phyloP scores from a whole-genome alignment of 352 stramenopile species.

The Thalassiosira allenii region DNA sequence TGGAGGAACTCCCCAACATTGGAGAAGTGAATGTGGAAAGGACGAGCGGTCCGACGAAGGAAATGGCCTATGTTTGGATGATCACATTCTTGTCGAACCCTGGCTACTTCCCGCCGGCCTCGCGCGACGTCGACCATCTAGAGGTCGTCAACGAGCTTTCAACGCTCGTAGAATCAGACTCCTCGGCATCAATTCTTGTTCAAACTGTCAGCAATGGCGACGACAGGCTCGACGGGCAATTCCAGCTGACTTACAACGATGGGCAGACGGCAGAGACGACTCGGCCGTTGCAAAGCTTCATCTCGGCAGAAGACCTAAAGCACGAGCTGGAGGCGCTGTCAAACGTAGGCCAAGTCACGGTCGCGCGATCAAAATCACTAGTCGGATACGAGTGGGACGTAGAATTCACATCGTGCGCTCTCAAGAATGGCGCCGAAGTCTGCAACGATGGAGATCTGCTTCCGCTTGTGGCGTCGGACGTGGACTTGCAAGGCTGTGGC shows the following conservation, averaged over 20 bases:
- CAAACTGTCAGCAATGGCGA: conserved; percentile 43
- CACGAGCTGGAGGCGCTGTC: conserved; percentile 90
- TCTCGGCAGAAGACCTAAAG: conserved; percentile 92
- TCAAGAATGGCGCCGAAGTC: conserved; percentile 73
- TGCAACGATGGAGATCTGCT: conserved; percentile 92
- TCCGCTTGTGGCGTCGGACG: conserved; percentile 69
- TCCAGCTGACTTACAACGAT: conserved; percentile 68
- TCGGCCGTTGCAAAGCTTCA: conserved; percentile 90
- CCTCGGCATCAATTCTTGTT: conserved; percentile 41
- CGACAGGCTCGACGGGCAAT: conserved; percentile 69
- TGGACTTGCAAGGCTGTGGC: conserved; percentile 63
- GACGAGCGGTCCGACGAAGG: conserved; percentile 86
- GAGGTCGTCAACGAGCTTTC: conserved; percentile 51
- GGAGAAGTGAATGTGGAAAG: conserved; percentile 90
- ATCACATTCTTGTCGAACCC: conserved; percentile 94
- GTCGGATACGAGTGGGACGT: conserved; percentile 90
- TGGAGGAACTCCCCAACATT: conserved; percentile 94
- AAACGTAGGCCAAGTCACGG: conserved; percentile 91
- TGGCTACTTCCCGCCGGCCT: conserved; percentile 89
- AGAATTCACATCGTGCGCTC: conserved; percentile 89
- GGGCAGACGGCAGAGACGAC: conserved; percentile 82
- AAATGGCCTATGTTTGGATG: conserved; percentile 92
- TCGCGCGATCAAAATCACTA: conserved; percentile 83
- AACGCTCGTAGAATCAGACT: conserved; percentile 43
- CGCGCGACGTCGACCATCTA: conserved; percentile 61